Base-by-base conservation (phyloP, 257 asterid genomes). In the Rubia yunnanensis region DNA sequence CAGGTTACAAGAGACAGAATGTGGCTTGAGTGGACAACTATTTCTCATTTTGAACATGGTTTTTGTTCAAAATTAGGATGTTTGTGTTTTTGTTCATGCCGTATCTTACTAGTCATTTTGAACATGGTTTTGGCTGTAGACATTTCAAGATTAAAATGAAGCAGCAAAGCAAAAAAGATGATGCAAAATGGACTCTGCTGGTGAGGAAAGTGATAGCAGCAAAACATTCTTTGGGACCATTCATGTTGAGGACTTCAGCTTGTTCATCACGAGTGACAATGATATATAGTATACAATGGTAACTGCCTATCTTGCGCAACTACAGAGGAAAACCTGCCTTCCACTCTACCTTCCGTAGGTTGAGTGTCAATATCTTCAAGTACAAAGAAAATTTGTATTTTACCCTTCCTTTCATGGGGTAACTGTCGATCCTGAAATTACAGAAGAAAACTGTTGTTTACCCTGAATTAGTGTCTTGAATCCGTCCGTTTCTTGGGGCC, bases 161-260 rank as follows among this genome's bases (percentile, higher is more conserved):
- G 28, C 57, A 50, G 27, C 10, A 50, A 20, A 50, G 57, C 57
- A 50, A 50, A 26, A 50, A 50, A 50, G 57, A 50, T 50, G 57
- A 22, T 18, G 57, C 57, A 20, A 50, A 50, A 50, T 50, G 57
- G 57, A 50, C 24, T 50, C 27, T 50, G 13, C 14, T 50, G 57
- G 57, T 50, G 57, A 50, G 57, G 57, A 50, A 50, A 50, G 57
- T 91, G 49, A 63, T 69, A 15, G 89, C 87, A 46, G 85, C 85
- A 54, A 86, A 72, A 70, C 80, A 80, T 78, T 76, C 80, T 4
- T 79, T 82, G 67, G 77, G 80, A 62, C 78, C 85, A 11, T 72
- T 86, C 39, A 71, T 83, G 18, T 64, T 76, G 70, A 68, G 55
- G 54, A 77, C 77, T 80, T 71, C 80, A 22, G 54, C 66, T 67